Evolutionary conservation across 2,329 filamentous ascomycete species (phyloP).

Genomic region (Pseudohalonectria lignicola): DNA sequence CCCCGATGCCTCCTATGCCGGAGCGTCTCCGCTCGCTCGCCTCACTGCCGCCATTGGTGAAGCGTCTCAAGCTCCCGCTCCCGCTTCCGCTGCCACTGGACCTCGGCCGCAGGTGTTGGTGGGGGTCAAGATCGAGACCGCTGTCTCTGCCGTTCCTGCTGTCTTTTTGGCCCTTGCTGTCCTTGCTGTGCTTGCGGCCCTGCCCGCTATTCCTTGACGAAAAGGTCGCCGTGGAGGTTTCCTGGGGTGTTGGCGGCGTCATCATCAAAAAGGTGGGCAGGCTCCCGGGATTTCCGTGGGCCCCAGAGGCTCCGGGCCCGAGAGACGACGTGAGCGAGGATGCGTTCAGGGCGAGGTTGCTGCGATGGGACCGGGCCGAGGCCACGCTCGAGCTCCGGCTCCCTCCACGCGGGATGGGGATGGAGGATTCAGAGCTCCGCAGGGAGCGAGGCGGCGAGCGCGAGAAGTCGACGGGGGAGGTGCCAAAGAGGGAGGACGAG

Average conservation of each 20-base stretch:
- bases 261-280: constrained; percentile 32
- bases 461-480: constrained; percentile 45
- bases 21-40: constrained; percentile 7
- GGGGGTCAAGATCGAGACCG: constrained; percentile 10
- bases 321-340: too few species aligned
- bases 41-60: not conserved
- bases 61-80: constrained; percentile 4
- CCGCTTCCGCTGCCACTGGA: constrained; percentile 8
- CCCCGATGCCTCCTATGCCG: constrained; percentile 6
- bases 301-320: not conserved
- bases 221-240: constrained; percentile 6
- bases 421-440: constrained; percentile 35
- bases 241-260: constrained; percentile 32
- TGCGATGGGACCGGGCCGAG: constrained; percentile 31
- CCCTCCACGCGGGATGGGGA: constrained; percentile 28
- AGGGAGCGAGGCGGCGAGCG: constrained; percentile 46
- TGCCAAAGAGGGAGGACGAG: constrained; percentile 41
- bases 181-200: too few species aligned
- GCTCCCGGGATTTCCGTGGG: constrained; percentile 4
- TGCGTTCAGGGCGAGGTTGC: constrained; percentile 5
- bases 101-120: constrained; percentile 10
- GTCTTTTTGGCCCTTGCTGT: too few species aligned
- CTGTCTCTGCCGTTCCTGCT: too few species aligned
- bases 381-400: constrained; percentile 44
- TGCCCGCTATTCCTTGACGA: constrained; percentile 5